phyloP scores from a whole-genome alignment of 2,329 filamentous ascomycete species.

The Aspergillus unguis region DNA sequence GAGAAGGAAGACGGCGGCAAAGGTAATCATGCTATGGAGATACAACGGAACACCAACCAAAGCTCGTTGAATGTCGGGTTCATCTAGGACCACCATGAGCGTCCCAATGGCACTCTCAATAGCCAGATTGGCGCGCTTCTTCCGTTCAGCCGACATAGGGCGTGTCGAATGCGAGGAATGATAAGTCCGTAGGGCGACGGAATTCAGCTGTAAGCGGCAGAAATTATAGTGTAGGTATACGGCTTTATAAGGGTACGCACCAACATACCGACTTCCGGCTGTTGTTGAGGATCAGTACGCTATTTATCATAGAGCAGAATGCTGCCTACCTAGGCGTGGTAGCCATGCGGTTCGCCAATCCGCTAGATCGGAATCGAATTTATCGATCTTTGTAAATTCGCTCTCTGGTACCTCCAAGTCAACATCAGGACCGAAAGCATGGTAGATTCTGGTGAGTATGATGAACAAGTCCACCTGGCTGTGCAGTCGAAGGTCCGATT shows the following conservation, averaged over 20 bases:
- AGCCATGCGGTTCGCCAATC: slow-evolving; percentile 38
- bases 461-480: slow-evolving; percentile 46
- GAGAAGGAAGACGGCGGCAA: slow-evolving; percentile 46
- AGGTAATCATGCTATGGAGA: slow-evolving; percentile 48
- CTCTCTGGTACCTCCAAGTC: slow-evolving; percentile 40
- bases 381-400: slow-evolving; percentile 40
- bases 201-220: slow-evolving; percentile 50
- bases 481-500: slow-evolving; percentile 37
- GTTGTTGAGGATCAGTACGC: background rate
- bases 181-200: slow-evolving; percentile 49
- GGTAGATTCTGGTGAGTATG: slow-evolving; percentile 44
- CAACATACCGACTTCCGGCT: slow-evolving; percentile 48
- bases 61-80: slow-evolving; percentile 42
- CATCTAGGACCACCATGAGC: slow-evolving; percentile 42
- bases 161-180: slow-evolving; percentile 36
- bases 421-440: slow-evolving; percentile 44
- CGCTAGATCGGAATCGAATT: slow-evolving; percentile 39
- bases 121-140: slow-evolving; percentile 44
- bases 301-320: background rate
- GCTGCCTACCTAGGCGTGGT: slow-evolving; percentile 32
- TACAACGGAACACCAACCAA: slow-evolving; percentile 46
- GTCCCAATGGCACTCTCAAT: slow-evolving; percentile 44
- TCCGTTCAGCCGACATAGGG: slow-evolving; percentile 44
- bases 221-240: slow-evolving; percentile 52
- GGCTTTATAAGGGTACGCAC: slow-evolving; percentile 50